Evolutionary conservation across 441 rosid species (phyloP).

Genomic region (Erodium moschatum): DNA sequence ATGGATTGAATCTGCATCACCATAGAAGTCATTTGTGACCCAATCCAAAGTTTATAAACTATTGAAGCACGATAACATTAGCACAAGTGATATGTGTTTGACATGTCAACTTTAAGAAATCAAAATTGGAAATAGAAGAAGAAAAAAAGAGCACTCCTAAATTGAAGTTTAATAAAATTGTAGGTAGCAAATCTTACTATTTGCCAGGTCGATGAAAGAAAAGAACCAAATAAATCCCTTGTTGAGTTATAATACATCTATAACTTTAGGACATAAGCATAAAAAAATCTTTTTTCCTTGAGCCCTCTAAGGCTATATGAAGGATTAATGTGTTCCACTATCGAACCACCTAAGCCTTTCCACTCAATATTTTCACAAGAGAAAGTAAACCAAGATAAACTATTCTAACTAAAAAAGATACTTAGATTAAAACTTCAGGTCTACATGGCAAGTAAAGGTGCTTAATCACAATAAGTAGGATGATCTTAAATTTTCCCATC

Average conservation of each 20-base stretch:
- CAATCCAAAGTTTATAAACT: neutral
- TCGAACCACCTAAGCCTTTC: neutral
- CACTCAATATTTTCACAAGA: neutral
- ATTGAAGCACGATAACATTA: neutral
- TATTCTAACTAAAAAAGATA: neutral
- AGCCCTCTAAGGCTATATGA: neutral
- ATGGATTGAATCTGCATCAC: conserved; percentile 68
- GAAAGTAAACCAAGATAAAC: neutral
- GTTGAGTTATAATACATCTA: neutral
- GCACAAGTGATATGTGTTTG: neutral
- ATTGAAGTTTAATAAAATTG: neutral
- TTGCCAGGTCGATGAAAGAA: neutral
- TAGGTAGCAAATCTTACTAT: neutral
- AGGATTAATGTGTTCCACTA: neutral
- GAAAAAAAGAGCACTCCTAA: neutral
- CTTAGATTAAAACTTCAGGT: neutral
- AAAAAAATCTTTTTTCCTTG: neutral
- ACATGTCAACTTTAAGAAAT: neutral
- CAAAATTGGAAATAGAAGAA: neutral
- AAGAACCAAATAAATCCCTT: neutral
- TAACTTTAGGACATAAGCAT: neutral
- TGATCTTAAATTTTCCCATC: neutral
- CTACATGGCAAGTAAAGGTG: neutral
- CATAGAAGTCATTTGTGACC: neutral
- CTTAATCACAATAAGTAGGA: neutral